Conservation (phyloP, 2,329 filamentous ascomycete species). For the Microcyclosporella mali region DNA sequence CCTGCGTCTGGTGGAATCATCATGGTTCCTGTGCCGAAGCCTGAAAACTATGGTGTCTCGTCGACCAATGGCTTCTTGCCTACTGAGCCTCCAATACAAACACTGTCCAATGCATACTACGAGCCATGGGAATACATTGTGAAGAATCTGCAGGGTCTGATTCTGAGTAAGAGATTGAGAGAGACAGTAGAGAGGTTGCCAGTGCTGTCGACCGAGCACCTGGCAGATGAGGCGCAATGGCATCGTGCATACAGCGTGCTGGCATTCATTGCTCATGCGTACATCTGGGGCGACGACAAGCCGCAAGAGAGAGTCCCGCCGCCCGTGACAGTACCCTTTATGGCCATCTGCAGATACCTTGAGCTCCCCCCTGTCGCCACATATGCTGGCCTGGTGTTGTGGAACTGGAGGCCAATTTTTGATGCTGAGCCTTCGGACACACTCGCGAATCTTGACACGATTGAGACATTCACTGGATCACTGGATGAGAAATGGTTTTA, state of each 20-base stretch:
- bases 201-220: conserved; percentile 71
- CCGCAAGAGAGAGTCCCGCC: conserved; percentile 69
- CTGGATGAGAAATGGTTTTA: conserved; percentile 99
- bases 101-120: conserved; percentile 85
- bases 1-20: conserved; percentile 30
- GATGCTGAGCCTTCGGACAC: conserved; percentile 72
- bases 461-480: conserved; percentile 88
- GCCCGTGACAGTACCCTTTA: conserved; percentile 74
- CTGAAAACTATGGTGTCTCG: conserved; percentile 76
- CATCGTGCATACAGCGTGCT: conserved; percentile 75
- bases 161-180: conserved; percentile 77
- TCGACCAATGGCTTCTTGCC: conserved; percentile 81
- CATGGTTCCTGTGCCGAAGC: conserved; percentile 43
- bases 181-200: conserved; percentile 74
- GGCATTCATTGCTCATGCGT: conserved; percentile 73
- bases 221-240: conserved; percentile 85
- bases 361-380: conserved; percentile 90
- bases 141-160: conserved; percentile 77
- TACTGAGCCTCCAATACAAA: conserved; percentile 67
- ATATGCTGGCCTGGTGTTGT: conserved; percentile 84
- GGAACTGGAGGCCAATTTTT: conserved; percentile 96
- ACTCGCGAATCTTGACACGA: conserved; percentile 79
- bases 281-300: conserved; percentile 78
- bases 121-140: conserved; percentile 87
- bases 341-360: conserved; percentile 63